Base-by-base conservation (phyloP, 192 early-diverging fungal genomes). In the Linnemannia hyalina region DNA sequence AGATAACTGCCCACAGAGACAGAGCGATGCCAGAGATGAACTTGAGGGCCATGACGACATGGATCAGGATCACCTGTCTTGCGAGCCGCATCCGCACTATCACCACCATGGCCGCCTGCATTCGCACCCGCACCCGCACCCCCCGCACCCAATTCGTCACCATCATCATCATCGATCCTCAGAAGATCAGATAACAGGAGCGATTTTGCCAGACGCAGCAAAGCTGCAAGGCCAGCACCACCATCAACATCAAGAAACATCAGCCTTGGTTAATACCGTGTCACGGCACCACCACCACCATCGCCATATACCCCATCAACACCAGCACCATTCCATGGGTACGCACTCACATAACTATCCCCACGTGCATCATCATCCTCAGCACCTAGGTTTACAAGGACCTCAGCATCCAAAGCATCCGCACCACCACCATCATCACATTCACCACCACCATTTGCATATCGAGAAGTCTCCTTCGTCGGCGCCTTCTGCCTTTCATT, bases 361-460 rank as follows among this genome's bases (percentile, higher is more conserved):
- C 11, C 68, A 78, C 26, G 57, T n/a, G 32, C 69, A 77, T 55
- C 54, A 52, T 26, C 74, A 76, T 54, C 54, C 49, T 46, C 74
- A 76, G 10, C 73, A 60, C 47, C 71, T 60, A 57, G 49, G 52
- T 13, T 68, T 42, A 35, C 77, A 82, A 44, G 35, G 47, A 63
- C 54, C 36, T 42, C 80, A 82, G 41, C 81, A 76, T 73, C 16
- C 32, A 35, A 16, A 26, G 13, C 75, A 40, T 6, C 80, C 63
- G 20, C 85, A 79, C 35, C 75, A 76, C 35, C 75, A 78, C 35
- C 85, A 88, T 65, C 80, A 82, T 26, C 80, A 81, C 44, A 55
- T 63, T 20, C 78, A 80, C 29, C 82, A 88, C 38, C 82, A 88
- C 75, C 76, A 79, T 55, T 72, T 72, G 26, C 83, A 86, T 47